These are phyloP conservation scores for Alternaria sp. DNA, from an alignment of 2,329 filamentous ascomycete genomes.

Conservation along the genomic window DNA sequence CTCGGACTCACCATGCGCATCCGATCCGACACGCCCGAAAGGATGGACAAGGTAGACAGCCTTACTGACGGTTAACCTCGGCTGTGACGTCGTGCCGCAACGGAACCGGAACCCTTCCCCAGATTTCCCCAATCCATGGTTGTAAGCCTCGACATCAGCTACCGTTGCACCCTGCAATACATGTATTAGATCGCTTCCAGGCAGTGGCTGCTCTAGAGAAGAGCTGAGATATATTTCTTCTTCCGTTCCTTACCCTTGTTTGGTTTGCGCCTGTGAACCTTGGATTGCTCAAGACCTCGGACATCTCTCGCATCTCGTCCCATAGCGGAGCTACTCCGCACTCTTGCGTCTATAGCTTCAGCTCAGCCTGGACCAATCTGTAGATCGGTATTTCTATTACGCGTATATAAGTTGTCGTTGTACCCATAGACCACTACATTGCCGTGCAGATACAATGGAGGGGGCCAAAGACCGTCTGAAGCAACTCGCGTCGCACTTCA, in stretches of 20 bases:
- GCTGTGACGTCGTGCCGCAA: constrained; percentile 32
- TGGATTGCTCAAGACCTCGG: background rate
- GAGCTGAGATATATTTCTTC: background rate
- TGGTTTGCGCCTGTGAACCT: background rate
- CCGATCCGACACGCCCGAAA: constrained; percentile 14
- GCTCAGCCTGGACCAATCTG: constrained; percentile 10
- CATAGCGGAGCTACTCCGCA: constrained; percentile 27
- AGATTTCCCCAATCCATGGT: constrained; percentile 21
- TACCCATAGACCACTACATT: background rate
- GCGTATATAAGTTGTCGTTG: constrained; percentile 8
- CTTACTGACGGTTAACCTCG: constrained; percentile 41
- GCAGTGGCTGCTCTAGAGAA: background rate
- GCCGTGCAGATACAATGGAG: constrained; percentile 14
- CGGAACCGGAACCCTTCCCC: constrained; percentile 28
- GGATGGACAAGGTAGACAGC: constrained; percentile 14
- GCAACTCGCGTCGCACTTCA: constrained; percentile 51
- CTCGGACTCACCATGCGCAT: background rate
- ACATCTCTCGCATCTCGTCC: constrained; percentile 11
- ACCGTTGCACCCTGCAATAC: constrained; percentile 1
- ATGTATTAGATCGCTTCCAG: background rate
- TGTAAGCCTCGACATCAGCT: constrained; percentile 5
- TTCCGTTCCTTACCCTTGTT: background rate
- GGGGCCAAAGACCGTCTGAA: constrained; percentile 41
- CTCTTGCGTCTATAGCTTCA: constrained; percentile 23
- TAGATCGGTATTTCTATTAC: constrained; percentile 12